Percentiles rank a stretch among this genome's conserved stretches.
phyloP scores from a whole-genome alignment of 1,284 basidiomycete species.

The Quambalaria eucalypti region DNA sequence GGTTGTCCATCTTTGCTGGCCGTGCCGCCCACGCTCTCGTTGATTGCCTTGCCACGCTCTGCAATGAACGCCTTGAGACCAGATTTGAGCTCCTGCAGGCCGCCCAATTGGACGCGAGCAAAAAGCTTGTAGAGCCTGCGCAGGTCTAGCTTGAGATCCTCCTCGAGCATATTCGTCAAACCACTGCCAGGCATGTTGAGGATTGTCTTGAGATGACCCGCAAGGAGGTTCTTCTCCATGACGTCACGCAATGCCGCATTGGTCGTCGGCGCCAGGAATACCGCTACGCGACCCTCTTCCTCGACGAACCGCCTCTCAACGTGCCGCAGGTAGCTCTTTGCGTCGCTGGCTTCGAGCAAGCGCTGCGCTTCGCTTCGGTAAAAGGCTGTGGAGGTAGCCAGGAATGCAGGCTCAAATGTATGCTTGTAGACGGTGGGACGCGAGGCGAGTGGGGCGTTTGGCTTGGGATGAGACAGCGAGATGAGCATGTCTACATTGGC shows the following conservation, averaged over 20 bases:
- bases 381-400: conserved; percentile 68
- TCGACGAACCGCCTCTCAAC: conserved; percentile 72
- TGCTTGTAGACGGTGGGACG: conserved; percentile 65
- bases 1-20: conserved; percentile 1
- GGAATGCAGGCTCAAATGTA: conserved; percentile 74
- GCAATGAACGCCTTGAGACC: conserved; percentile 69
- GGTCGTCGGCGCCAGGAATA: conserved; percentile 76
- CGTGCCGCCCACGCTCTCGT: conserved; percentile 50
- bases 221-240: conserved; percentile 68
- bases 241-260: conserved; percentile 63
- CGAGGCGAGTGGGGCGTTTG: not conserved
- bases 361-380: conserved; percentile 68
- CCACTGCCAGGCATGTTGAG: conserved; percentile 77
- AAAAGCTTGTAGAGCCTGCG: conserved; percentile 73
- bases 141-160: conserved; percentile 68
- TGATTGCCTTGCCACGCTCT: conserved; percentile 71
- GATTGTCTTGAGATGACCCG: conserved; percentile 65
- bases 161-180: conserved; percentile 76
- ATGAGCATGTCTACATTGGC: conserved; percentile 74
- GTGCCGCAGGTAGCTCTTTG: conserved; percentile 73
- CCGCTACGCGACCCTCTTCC: conserved; percentile 76
- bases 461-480: conserved; percentile 54
- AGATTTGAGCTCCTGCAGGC: conserved; percentile 57
- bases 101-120: conserved; percentile 56
- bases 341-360: conserved; percentile 66